Evolutionary conservation across 1,284 basidiomycete genomes (phyloP).

Genomic region (Cerrena zonata): DNA sequence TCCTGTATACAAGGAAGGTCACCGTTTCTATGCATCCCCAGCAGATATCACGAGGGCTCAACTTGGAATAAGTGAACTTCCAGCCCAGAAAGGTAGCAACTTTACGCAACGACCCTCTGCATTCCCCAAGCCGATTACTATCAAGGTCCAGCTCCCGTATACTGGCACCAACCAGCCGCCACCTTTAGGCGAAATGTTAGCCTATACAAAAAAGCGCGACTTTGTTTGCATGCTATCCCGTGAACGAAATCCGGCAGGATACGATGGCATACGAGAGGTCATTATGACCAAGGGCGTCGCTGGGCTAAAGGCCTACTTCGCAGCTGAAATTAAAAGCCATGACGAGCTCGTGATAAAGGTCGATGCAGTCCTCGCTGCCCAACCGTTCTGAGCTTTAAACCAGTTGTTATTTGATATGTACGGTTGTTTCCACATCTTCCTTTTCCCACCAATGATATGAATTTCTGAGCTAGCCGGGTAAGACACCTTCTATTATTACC

Average conservation of each 20-base stretch:
- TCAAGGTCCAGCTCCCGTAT: slow-evolving; percentile 49
- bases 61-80: slow-evolving; percentile 30
- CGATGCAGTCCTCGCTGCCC: slow-evolving; percentile 43
- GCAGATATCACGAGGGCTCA: slow-evolving; percentile 29
- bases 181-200: slow-evolving; percentile 27
- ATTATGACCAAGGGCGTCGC: slow-evolving; percentile 38
- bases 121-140: slow-evolving; percentile 40
- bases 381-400: too few species aligned
- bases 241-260: slow-evolving; percentile 31
- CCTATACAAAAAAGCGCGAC: slow-evolving; percentile 49
- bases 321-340: slow-evolving; percentile 42
- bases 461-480: too few species aligned
- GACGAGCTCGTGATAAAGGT: slow-evolving; percentile 46
- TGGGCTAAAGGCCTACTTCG: slow-evolving; percentile 51
- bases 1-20: slow-evolving; percentile 36
- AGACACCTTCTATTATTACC: too few species aligned
- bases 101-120: too few species aligned
- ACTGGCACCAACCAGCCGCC: not conserved
- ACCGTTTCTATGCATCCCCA: slow-evolving; percentile 24
- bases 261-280: slow-evolving; percentile 33
- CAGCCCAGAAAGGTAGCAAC: too few species aligned
- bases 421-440: too few species aligned
- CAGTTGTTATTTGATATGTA: too few species aligned
- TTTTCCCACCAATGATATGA: too few species aligned
- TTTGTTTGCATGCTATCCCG: slow-evolving; percentile 39